Evolutionary conservation across 345 rosid genomes (phyloP).

Genomic region (Corchorus capsularis): DNA sequence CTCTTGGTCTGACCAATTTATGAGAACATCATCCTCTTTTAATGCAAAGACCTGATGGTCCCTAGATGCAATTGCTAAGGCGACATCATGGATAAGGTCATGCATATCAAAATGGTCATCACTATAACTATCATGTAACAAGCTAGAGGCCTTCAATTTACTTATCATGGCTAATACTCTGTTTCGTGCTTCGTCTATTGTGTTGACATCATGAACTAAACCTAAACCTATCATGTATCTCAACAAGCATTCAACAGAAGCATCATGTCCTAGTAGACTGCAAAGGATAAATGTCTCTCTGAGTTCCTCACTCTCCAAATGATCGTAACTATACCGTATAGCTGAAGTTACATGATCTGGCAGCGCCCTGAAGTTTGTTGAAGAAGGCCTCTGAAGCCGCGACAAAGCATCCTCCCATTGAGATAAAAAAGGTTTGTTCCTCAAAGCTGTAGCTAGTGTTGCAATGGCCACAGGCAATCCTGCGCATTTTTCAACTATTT

Average conservation of each 20-base stretch:
- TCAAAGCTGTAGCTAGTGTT: slow-evolving; percentile 15
- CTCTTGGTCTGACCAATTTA: neutral
- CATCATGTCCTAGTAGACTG: neutral
- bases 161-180: neutral
- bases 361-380: neutral
- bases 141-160: slow-evolving; percentile 18
- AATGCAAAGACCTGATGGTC: neutral
- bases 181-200: slow-evolving; percentile 12
- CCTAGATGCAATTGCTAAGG: slow-evolving; percentile 20
- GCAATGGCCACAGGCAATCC: slow-evolving; percentile 30
- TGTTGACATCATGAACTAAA: slow-evolving; percentile 1
- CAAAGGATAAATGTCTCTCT: slow-evolving; percentile 18
- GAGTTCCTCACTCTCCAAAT: slow-evolving; percentile 12
- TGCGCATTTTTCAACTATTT: slow-evolving; percentile 21
- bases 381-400: neutral
- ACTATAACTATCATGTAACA: slow-evolving; percentile 10
- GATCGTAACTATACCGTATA: neutral
- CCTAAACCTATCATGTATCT: slow-evolving; percentile 20
- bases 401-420: slow-evolving; percentile 26
- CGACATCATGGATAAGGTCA: slow-evolving; percentile 22
- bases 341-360: neutral
- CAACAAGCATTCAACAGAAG: neutral
- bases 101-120: slow-evolving; percentile 22
- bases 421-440: neutral
- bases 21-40: too few relatives aligned